Percentiles rank a stretch among this genome's conserved stretches.
Conservation (phyloP, 2,329 filamentous ascomycete genomes). For the Paecilomyces dactylethromorphus region DNA sequence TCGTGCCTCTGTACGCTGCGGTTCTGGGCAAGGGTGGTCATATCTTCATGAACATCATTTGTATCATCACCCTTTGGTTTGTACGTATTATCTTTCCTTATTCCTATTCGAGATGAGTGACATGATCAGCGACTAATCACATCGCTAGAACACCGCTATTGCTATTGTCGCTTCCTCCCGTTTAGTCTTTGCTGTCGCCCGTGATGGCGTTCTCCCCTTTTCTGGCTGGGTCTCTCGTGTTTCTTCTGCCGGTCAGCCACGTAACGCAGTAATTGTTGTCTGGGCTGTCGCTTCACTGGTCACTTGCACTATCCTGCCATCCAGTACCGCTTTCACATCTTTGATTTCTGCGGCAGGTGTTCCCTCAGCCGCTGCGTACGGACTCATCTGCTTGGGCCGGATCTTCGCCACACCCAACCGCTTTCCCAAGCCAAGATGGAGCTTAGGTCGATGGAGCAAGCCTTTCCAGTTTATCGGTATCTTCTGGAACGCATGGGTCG, state of each 20-base stretch:
- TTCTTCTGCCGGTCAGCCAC: constrained; percentile 48
- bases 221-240: constrained; percentile 53
- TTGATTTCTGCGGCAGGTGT: constrained; percentile 49
- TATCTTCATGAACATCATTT: constrained; percentile 57
- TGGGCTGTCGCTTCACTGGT: constrained; percentile 49
- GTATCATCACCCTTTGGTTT: constrained; percentile 46
- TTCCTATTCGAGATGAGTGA: neutral
- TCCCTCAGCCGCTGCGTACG: constrained; percentile 47
- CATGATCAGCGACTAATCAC: constrained; percentile 3
- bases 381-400: constrained; percentile 45
- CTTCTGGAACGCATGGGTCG: constrained; percentile 47
- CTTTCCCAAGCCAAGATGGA: constrained; percentile 44
- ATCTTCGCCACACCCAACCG: constrained; percentile 43
- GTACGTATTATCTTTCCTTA: constrained; percentile 25
- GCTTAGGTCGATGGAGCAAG: constrained; percentile 38
- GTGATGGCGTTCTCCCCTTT: constrained; percentile 55
- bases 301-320: constrained; percentile 55
- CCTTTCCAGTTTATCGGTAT: constrained; percentile 44
- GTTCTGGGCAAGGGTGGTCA: constrained; percentile 52
- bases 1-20: constrained; percentile 52
- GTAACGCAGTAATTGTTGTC: constrained; percentile 55
- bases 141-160: constrained; percentile 49
- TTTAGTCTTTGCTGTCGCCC: constrained; percentile 57
- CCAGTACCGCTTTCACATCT: constrained; percentile 48
- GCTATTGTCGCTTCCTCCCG: constrained; percentile 54